These are phyloP conservation scores for Fomitopsis schrenkii DNA, from an alignment of 1,284 basidiomycete genomes.

Conservation along the genomic window DNA sequence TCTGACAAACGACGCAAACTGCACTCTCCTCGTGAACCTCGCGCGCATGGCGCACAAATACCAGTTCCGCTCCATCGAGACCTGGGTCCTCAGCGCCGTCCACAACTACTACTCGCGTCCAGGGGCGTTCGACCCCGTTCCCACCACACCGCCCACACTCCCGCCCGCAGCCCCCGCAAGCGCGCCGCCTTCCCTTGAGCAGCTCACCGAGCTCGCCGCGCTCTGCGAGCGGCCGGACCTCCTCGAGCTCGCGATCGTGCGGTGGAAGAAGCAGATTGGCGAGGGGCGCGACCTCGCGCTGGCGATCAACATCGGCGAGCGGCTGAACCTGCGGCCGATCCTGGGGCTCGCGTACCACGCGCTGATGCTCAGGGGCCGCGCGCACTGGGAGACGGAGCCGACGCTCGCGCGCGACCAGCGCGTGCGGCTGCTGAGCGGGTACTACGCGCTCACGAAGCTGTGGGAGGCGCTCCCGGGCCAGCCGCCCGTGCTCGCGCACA, in stretches of 20 bases:
- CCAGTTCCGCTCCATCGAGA: slow-evolving; percentile 47
- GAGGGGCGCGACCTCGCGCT: slow-evolving; percentile 41
- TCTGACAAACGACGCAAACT: slow-evolving; percentile 36
- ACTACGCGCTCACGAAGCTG: slow-evolving; percentile 38
- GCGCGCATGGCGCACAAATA: slow-evolving; percentile 54
- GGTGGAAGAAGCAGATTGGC: slow-evolving; percentile 39
- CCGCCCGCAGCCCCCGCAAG: slow-evolving; percentile 13
- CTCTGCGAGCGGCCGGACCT: slow-evolving; percentile 41
- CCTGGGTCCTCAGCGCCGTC: slow-evolving; percentile 44
- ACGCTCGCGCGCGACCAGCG: slow-evolving; percentile 35
- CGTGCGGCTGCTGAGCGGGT: slow-evolving; percentile 38
- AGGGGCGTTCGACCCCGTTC: slow-evolving; percentile 25
- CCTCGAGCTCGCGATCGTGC: slow-evolving; percentile 32
- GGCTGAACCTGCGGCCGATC: slow-evolving; percentile 36
- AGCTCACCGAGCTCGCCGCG: slow-evolving; percentile 42
- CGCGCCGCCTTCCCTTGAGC: slow-evolving; percentile 29
- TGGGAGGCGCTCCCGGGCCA: slow-evolving; percentile 36
- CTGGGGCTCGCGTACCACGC: slow-evolving; percentile 40
- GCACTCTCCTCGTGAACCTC: slow-evolving; percentile 40
- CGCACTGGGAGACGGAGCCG: slow-evolving; percentile 36
- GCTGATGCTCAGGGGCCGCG: slow-evolving; percentile 39
- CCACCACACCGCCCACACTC: slow-evolving; percentile 16
- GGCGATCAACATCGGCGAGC: slow-evolving; percentile 38
- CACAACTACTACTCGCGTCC: slow-evolving; percentile 34
- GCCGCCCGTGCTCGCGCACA: slow-evolving; percentile 35